Percentiles rank a stretch among this genome's conserved stretches.
Conservation (phyloP, 2,329 filamentous ascomycete species). For the Pezicula carpinea region DNA sequence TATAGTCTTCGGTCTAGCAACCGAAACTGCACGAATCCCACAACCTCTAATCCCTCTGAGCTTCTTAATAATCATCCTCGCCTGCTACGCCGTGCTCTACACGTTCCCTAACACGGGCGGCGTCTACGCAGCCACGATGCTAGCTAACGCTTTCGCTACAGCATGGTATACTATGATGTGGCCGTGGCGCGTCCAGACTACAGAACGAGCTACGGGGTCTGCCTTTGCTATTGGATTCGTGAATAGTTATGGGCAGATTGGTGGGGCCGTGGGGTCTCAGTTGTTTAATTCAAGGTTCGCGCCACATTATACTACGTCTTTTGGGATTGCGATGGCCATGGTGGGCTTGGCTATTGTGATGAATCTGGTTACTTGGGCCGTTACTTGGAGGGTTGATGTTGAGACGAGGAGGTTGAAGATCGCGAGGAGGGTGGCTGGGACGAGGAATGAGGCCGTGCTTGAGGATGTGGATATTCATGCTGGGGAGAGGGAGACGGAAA, state of each 20-base stretch:
- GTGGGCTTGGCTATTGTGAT: constrained; percentile 37
- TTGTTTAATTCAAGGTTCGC: constrained; percentile 41
- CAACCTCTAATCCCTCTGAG: constrained; percentile 38
- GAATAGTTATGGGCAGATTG: constrained; percentile 45
- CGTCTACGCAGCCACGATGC: constrained; percentile 42
- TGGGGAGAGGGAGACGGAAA: too few relatives aligned
- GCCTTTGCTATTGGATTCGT: constrained; percentile 47
- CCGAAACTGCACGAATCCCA: constrained; percentile 38
- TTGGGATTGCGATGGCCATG: constrained; percentile 39
- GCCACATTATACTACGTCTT: constrained; percentile 38
- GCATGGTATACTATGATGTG: constrained; percentile 46
- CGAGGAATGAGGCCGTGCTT: constrained; percentile 36
- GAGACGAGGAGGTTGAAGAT: constrained; percentile 40
- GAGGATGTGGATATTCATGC: constrained; percentile 31
- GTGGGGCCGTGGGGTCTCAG: constrained; percentile 42
- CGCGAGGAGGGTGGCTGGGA: constrained; percentile 35
- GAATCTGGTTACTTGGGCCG: constrained; percentile 40
- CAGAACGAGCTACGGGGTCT: constrained; percentile 39
- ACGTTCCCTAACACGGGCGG: constrained; percentile 40
- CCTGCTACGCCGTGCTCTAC: constrained; percentile 40
- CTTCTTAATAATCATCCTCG: constrained; percentile 37
- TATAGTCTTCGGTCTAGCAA: constrained; percentile 34
- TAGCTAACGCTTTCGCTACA: constrained; percentile 37
- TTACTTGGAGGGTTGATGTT: constrained; percentile 37
- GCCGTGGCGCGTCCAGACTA: constrained; percentile 47